Percentiles rank a stretch among this genome's conserved stretches.
These are phyloP conservation scores for Exsudoporus frostii DNA, from an alignment of 768 basidiomycete species.

Conservation along the genomic window DNA sequence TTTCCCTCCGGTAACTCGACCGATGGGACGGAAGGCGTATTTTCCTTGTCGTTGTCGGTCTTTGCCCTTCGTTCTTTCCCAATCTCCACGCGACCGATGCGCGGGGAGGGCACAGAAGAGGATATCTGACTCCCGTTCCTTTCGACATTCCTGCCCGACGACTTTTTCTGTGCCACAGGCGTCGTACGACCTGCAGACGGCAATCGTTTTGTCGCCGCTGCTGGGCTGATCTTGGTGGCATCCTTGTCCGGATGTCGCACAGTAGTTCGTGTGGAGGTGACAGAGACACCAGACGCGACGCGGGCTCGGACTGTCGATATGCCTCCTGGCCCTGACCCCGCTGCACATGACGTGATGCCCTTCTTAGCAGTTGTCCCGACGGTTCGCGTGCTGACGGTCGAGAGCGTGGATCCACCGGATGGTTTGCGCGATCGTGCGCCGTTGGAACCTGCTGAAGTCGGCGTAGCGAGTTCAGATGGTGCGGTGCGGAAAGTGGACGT, in stretches of 20 bases:
- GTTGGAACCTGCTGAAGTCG: slow-evolving; percentile 25
- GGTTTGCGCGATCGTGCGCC: slow-evolving; percentile 28
- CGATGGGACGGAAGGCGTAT: slow-evolving; percentile 13
- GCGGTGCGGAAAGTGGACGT: slow-evolving; percentile 31
- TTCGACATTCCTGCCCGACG: slow-evolving; percentile 13
- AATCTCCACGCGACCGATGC: slow-evolving; percentile 14
- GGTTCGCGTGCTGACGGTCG: slow-evolving; percentile 30
- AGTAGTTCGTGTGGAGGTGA: slow-evolving; percentile 23
- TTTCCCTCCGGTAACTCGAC: slow-evolving; percentile 35
- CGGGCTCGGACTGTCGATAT: slow-evolving; percentile 11
- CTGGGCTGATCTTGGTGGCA: slow-evolving; percentile 21
- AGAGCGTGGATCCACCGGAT: slow-evolving; percentile 30
- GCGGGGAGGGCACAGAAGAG: slow-evolving; percentile 15
- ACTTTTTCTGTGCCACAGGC: slow-evolving; percentile 19
- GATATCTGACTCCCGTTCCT: slow-evolving; percentile 16
- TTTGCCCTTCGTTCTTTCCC: slow-evolving; percentile 39
- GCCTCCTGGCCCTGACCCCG: slow-evolving; percentile 10
- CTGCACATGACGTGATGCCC: neutral
- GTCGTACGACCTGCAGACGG: slow-evolving; percentile 24
- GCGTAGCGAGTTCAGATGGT: slow-evolving; percentile 27
- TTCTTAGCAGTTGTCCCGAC: slow-evolving; percentile 28
- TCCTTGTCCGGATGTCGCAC: slow-evolving; percentile 26
- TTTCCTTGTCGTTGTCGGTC: slow-evolving; percentile 19
- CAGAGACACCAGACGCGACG: slow-evolving; percentile 28
- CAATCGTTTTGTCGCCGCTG: slow-evolving; percentile 15